Percentiles rank a stretch among this genome's conserved stretches.
phyloP scores from a whole-genome alignment of 441 rosid genomes.

The Biscutella auriculata region DNA sequence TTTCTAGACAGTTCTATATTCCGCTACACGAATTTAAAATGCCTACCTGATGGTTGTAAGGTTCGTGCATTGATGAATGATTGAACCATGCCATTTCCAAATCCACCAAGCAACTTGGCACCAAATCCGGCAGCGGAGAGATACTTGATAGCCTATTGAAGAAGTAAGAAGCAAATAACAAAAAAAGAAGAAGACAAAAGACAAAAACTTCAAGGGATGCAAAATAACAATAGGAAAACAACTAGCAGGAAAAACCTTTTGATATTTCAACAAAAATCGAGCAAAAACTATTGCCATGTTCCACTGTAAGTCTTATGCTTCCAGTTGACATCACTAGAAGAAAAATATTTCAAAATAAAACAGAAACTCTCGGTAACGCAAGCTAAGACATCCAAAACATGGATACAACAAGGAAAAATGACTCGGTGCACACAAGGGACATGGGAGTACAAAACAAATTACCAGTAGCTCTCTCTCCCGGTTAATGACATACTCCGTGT shows the following conservation, averaged over 20 bases:
- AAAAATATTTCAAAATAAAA: not conserved
- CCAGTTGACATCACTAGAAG: conserved; percentile 4
- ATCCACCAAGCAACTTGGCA: conserved; percentile 83
- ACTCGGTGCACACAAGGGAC: not conserved
- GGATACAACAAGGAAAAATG: not conserved
- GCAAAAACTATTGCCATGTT: conserved; percentile 10
- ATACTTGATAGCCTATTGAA: conserved; percentile 73
- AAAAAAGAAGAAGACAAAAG: conserved; percentile 1
- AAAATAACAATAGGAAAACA: not conserved
- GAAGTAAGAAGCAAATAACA: conserved; percentile 14
- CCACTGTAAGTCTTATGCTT: not conserved
- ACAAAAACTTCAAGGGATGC: not conserved
- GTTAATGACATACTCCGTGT: conserved; percentile 83
- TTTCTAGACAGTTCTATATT: not conserved
- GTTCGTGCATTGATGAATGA: conserved; percentile 84
- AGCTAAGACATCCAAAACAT: not conserved
- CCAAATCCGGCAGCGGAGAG: conserved; percentile 96
- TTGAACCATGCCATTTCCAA: conserved; percentile 94
- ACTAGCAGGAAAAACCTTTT: conserved; percentile 5
- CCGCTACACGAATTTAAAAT: not conserved
- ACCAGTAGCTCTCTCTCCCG: conserved; percentile 76
- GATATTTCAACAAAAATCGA: conserved; percentile 2
- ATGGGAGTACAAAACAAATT: not conserved
- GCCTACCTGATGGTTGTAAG: conserved; percentile 54
- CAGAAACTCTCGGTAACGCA: not conserved